Conservation (phyloP, 176 grass and related monocot genomes). For the Ampelocalamus luodianensis region DNA sequence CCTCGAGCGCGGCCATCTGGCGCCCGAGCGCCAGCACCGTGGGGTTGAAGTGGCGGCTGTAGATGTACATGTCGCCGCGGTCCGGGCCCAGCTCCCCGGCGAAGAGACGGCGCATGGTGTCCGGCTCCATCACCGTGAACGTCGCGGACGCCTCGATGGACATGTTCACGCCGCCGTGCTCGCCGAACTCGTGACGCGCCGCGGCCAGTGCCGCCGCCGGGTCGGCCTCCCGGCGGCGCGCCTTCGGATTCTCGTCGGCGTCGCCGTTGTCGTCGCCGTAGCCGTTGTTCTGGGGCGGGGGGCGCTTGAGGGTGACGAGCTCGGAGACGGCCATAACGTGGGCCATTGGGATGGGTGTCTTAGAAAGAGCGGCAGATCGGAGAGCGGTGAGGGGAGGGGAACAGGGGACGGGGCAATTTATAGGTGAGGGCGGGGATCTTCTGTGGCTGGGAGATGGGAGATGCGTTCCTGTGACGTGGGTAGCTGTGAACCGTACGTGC, state of each 20-base stretch:
- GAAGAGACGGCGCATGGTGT: slow-evolving; percentile 87
- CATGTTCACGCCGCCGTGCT: slow-evolving; percentile 99
- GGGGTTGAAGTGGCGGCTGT: slow-evolving; percentile 94
- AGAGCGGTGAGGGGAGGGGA: slow-evolving; percentile 24
- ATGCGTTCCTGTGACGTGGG: background rate
- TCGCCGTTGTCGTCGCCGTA: slow-evolving; percentile 37
- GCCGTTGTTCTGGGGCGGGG: slow-evolving; percentile 36
- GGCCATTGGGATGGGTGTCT: slow-evolving; percentile 39
- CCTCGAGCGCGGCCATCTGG: slow-evolving; percentile 97
- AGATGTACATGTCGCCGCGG: slow-evolving; percentile 90
- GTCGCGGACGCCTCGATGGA: slow-evolving; percentile 99
- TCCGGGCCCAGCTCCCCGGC: slow-evolving; percentile 88
- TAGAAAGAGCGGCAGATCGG: background rate
- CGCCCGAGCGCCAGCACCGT: slow-evolving; percentile 91
- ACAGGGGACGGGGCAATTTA: slow-evolving; percentile 38
- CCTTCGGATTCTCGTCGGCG: slow-evolving; percentile 35
- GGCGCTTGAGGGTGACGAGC: slow-evolving; percentile 47
- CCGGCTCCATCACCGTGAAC: slow-evolving; percentile 99
- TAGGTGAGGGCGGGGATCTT: slow-evolving; percentile 36
- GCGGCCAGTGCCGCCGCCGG: slow-evolving; percentile 77
- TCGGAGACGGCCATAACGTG: slow-evolving; percentile 49
- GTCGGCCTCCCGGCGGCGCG: slow-evolving; percentile 52
- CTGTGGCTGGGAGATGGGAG: background rate
- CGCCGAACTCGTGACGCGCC: slow-evolving; percentile 91
- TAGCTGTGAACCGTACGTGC: background rate